These are phyloP conservation scores for Lactifluus hygrophoroides DNA, from an alignment of 768 basidiomycete genomes.

Conservation along the genomic window DNA sequence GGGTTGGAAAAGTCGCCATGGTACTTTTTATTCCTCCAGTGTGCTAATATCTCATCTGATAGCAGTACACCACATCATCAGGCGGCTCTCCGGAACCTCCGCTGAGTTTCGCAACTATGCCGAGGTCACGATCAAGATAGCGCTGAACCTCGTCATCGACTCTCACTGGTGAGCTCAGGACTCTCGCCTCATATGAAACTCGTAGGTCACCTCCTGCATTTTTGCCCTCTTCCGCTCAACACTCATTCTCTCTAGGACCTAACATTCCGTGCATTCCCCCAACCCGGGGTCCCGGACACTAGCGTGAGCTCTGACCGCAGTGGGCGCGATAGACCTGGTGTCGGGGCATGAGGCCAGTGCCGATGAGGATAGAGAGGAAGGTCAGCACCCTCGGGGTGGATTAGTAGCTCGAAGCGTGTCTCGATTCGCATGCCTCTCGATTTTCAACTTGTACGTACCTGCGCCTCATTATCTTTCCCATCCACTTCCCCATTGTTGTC, in stretches of 20 bases:
- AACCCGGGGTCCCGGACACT: conserved; percentile 70
- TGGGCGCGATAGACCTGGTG: background rate
- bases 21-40: conserved; percentile 45
- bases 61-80: conserved; percentile 76
- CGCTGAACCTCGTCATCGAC: conserved; percentile 44
- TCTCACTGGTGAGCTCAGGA: conserved; percentile 64
- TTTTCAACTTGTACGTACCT: background rate
- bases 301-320: conserved; percentile 14
- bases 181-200: conserved; percentile 50
- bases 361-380: background rate
- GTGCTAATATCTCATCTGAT: conserved; percentile 58
- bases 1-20: conserved; percentile 86
- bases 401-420: background rate
- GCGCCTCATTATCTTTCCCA: background rate
- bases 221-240: background rate
- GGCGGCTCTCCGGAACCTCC: conserved; percentile 44
- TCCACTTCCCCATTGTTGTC: background rate
- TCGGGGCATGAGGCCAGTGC: background rate
- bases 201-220: conserved; percentile 30
- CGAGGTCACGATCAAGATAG: conserved; percentile 65
- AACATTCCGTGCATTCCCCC: conserved; percentile 67
- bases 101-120: conserved; percentile 60
- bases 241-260: conserved; percentile 46
- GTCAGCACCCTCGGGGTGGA: background rate
- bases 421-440: background rate